These are phyloP conservation scores for Eustoma russellianum DNA, from an alignment of 257 asterid species.

Conservation along the genomic window DNA sequence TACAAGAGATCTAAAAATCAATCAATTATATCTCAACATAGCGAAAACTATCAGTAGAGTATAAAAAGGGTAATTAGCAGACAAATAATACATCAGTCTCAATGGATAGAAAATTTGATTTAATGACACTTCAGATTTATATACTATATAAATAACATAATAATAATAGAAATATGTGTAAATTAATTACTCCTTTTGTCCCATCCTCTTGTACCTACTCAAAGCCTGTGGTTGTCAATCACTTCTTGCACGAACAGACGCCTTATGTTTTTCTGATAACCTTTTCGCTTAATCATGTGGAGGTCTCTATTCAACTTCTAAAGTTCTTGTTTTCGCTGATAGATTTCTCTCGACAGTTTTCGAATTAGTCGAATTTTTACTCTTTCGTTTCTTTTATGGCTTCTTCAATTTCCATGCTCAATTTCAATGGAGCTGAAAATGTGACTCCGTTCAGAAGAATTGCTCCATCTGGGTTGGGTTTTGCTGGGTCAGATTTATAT, in stretches of 20 bases:
- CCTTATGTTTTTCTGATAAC: neutral
- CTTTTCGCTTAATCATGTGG: neutral
- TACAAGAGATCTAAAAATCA: too few relatives aligned
- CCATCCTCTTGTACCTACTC: neutral
- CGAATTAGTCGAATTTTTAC: neutral
- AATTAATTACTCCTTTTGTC: too few relatives aligned
- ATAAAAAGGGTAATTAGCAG: too few relatives aligned
- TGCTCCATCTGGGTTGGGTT: slow-evolving; percentile 37
- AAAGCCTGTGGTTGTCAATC: neutral
- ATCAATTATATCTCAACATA: too few relatives aligned
- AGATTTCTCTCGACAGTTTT: neutral
- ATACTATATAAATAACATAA: too few relatives aligned
- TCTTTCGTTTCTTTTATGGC: slow-evolving; percentile 32
- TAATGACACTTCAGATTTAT: too few relatives aligned
- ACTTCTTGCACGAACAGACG: neutral
- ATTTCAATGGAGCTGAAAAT: slow-evolving; percentile 38
- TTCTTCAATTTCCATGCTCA: slow-evolving; percentile 40
- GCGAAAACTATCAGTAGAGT: too few relatives aligned
- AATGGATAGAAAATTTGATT: too few relatives aligned
- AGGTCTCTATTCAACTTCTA: neutral
- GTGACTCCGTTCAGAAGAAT: slow-evolving; percentile 27
- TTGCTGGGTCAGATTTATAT: slow-evolving; percentile 34
- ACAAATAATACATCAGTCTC: too few relatives aligned
- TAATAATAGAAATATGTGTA: too few relatives aligned
- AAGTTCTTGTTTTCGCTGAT: too few relatives aligned